These are phyloP conservation scores for Syzygium aqueum DNA, from an alignment of 345 rosid species.

Conservation along the genomic window DNA sequence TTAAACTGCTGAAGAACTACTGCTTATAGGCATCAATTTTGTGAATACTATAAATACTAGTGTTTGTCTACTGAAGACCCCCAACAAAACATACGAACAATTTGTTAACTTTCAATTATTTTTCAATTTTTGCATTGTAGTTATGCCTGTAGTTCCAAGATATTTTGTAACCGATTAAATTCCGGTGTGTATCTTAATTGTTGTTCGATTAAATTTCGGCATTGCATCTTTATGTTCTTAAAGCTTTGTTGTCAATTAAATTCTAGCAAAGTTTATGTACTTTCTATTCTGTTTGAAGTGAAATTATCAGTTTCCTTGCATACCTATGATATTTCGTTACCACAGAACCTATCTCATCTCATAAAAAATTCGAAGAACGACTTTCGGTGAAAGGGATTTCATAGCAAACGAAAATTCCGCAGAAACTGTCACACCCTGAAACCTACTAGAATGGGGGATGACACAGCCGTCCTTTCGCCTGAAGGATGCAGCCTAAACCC, in stretches of 20 bases:
- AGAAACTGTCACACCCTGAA: not conserved
- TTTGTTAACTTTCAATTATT: not conserved
- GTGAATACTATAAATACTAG: not conserved
- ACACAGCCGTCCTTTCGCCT: no score
- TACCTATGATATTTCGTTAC: not conserved
- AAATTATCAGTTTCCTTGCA: not conserved
- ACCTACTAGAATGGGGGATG: no score
- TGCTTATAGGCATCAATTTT: not conserved
- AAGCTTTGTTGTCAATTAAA: no score
- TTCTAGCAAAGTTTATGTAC: not conserved
- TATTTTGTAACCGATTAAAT: not conserved
- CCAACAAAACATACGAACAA: not conserved
- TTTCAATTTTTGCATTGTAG: not conserved
- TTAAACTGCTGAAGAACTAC: no score
- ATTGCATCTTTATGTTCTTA: no score
- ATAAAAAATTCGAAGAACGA: not conserved
- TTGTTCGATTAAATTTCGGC: no score
- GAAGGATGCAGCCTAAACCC: no score
- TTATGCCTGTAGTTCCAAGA: not conserved
- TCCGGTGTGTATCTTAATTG: not conserved
- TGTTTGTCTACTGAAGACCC: not conserved
- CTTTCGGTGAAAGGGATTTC: not conserved
- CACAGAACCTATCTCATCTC: not conserved
- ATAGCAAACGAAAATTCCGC: no score
- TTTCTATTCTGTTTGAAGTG: not conserved